Conservation (phyloP, 2,329 filamentous ascomycete species). For the Trichophyton verrucosum region DNA sequence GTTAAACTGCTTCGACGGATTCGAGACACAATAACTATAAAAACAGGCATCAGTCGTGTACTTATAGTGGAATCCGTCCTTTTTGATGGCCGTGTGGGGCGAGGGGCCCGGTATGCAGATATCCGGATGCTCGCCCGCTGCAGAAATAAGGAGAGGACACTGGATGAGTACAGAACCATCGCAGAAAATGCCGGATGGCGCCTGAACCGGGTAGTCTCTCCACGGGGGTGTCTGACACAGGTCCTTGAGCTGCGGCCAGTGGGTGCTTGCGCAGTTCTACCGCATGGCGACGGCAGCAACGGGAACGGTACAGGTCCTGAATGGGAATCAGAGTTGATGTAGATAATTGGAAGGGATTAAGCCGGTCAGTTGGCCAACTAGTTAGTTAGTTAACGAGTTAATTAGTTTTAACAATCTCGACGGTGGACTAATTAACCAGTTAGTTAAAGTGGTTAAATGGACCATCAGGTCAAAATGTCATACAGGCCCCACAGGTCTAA, state of each 20-base stretch:
- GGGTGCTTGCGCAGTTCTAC: neutral
- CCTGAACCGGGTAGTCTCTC: neutral
- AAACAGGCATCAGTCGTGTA: neutral
- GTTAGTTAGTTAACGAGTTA: too few species aligned
- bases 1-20: neutral
- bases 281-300: neutral
- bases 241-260: neutral
- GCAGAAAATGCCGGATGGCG: neutral
- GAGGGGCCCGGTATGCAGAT: neutral
- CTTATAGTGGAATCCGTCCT: neutral
- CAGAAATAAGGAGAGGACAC: neutral
- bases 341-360: neutral
- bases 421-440: too few species aligned
- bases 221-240: neutral
- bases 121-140: neutral
- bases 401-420: too few species aligned
- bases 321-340: neutral
- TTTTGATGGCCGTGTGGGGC: neutral
- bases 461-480: too few species aligned
- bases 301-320: neutral
- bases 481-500: too few species aligned
- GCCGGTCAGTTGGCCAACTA: too few species aligned
- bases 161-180: neutral
- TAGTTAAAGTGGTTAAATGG: too few species aligned
- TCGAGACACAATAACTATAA: neutral